Evolutionary conservation across 164 flowering plant species (phyloP), one percentile per base, ranked within the genome.

Genomic region (Macadamia integrifolia): DNA sequence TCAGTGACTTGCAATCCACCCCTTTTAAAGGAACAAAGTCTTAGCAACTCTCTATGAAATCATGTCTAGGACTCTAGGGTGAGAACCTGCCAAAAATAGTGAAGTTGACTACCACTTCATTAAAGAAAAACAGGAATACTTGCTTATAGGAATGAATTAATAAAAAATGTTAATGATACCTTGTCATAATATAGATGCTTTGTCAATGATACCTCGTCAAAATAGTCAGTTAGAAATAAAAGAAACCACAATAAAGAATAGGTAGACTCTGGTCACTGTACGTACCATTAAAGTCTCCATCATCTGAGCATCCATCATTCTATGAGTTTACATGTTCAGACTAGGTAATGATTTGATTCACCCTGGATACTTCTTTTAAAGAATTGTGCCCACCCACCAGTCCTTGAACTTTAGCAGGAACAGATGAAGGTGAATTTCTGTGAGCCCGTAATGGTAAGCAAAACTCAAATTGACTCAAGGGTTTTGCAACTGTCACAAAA

Each of bases 401-500:
- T 28, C 59, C 78, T 62, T 76, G 72, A 69, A 66, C 58, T 35
- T 58, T 52, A 62, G 23, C 58, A 67, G 59, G 48, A 46, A 46
- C 61, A 60, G 81, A 55, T 62, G 74, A 63, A 44, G 66, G 13
- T 46, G 23, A 23, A 23, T 23, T 23, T 23, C 23, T 23, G 23
- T 23, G 23, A 23, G 23, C 23, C 23, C 79, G 75, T 64, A 52
- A 48, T 2, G 64, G 74, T 18, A 68, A 44, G 60, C 62, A 23
- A 58, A 66, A 69, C 29, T 72, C 63, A 60, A 66, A 44, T 60
- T 73, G 57, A 14, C 74, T 76, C 42, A 76, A 61, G 74, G 77
- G 64, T 69, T 90, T 85, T 43, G 92, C 98, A 58, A 90, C 74
- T 64, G 90, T 69, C 56, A 73, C 75, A 80, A 92, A 92, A 9